phyloP scores from a whole-genome alignment of 208 protist species.

The Trypanosoma scelopori region DNA sequence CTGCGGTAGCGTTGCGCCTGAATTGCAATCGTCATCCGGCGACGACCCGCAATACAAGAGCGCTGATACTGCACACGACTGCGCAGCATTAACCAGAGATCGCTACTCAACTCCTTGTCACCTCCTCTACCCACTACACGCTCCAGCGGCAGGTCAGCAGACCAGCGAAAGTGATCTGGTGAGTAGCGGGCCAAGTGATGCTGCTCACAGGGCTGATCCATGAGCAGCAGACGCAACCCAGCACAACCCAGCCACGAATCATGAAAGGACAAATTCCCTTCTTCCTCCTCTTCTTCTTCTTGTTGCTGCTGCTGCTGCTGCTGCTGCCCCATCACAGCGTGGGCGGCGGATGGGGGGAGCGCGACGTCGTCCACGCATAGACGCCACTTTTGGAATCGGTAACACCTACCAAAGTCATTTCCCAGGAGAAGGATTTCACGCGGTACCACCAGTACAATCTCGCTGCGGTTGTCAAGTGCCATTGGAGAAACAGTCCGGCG shows the following conservation, averaged over 20 bases:
- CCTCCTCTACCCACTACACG: not conserved
- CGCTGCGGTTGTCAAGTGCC: constrained; percentile 43
- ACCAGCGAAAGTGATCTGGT: constrained; percentile 19
- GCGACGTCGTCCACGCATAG: constrained; percentile 26
- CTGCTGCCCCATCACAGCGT: not conserved
- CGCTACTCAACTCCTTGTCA: not conserved
- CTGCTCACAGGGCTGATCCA: not conserved
- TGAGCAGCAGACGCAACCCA: not conserved
- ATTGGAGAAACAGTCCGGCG: constrained; percentile 73
- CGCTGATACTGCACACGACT: not conserved
- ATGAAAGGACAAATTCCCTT: constrained; percentile 1
- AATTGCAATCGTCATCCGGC: constrained; percentile 14
- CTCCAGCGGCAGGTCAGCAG: not conserved
- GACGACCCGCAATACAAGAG: not conserved
- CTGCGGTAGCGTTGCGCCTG: constrained; percentile 14
- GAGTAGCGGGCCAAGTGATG: constrained; percentile 9
- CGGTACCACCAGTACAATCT: constrained; percentile 41
- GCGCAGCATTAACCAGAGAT: constrained; percentile 17
- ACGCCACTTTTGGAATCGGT: constrained; percentile 37
- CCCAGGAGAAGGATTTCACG: constrained; percentile 43
- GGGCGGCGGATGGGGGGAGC: not conserved
- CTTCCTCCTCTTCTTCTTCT: not conserved
- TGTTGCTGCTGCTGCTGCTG: not conserved
- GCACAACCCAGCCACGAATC: constrained; percentile 25
- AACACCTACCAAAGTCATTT: constrained; percentile 35